Evolutionary conservation across 2,329 filamentous ascomycete genomes (phyloP).

Genomic region (Colletotrichum spinosum): DNA sequence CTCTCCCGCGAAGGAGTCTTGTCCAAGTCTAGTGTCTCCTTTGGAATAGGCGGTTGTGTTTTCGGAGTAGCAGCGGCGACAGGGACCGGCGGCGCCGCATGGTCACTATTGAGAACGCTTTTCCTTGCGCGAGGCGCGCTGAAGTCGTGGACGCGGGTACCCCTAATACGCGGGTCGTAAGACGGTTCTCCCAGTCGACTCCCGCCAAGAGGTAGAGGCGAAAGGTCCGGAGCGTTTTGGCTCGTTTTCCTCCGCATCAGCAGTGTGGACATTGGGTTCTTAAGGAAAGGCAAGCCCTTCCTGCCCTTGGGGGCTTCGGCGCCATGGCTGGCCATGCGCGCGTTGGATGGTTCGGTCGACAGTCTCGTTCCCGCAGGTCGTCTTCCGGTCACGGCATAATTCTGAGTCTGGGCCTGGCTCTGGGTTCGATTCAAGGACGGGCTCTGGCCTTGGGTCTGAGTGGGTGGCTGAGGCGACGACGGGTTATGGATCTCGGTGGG

Average conservation of each 20-base stretch:
- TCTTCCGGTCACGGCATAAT: constrained; percentile 48
- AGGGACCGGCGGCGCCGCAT: not conserved
- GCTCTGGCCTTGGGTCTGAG: constrained; percentile 9
- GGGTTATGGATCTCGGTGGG: constrained; percentile 59
- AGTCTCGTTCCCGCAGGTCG: constrained; percentile 56
- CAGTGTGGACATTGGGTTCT: constrained; percentile 70
- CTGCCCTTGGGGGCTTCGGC: constrained; percentile 59
- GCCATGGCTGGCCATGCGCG: constrained; percentile 45
- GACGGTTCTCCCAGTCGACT: constrained; percentile 56
- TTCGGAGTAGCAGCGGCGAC: constrained; percentile 17
- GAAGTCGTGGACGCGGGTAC: constrained; percentile 74
- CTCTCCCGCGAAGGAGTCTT: constrained; percentile 41
- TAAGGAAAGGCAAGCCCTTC: constrained; percentile 68
- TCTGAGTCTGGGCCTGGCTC: constrained; percentile 15
- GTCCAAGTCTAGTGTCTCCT: constrained; percentile 30
- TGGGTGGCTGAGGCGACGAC: constrained; percentile 1
- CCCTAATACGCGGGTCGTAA: constrained; percentile 74
- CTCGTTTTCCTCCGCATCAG: constrained; percentile 67
- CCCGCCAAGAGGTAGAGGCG: constrained; percentile 51
- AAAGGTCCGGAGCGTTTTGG: constrained; percentile 59
- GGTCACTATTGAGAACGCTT: constrained; percentile 46
- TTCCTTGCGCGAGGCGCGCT: constrained; percentile 68
- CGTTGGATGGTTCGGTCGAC: constrained; percentile 50
- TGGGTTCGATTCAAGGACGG: constrained; percentile 5
- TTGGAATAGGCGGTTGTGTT: constrained; percentile 17